Evolutionary conservation across 768 basidiomycete species (phyloP).

Genomic region (Termitomyces bulborhizus): DNA sequence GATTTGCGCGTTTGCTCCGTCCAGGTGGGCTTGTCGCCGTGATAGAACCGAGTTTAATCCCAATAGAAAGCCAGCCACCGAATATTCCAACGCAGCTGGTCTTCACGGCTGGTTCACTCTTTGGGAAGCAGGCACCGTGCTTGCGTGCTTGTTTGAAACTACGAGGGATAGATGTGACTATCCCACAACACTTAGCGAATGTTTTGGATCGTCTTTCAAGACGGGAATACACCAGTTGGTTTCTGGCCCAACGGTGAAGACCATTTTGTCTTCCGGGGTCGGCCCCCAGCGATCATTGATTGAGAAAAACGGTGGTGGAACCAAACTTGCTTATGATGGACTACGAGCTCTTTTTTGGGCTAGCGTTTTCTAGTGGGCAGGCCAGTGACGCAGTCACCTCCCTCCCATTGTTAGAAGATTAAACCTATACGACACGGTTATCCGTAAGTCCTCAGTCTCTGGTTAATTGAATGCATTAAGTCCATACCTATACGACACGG

Average conservation of each 20-base stretch:
- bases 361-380: no score
- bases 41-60: slow-evolving; percentile 55
- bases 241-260: neutral
- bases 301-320: neutral
- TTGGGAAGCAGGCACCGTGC: slow-evolving; percentile 46
- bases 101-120: slow-evolving; percentile 55
- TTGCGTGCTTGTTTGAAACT: slow-evolving; percentile 40
- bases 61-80: slow-evolving; percentile 34
- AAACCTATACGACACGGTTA: no score
- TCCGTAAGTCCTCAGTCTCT: no score
- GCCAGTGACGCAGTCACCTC: no score
- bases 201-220: slow-evolving; percentile 17
- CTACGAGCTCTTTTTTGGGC: neutral
- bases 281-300: neutral
- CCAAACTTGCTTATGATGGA: neutral
- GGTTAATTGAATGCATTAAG: no score
- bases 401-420: no score
- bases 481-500: no score
- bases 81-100: slow-evolving; percentile 20
- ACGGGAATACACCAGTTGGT: neutral
- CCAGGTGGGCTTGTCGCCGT: slow-evolving; percentile 67
- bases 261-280: no score
- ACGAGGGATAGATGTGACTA: slow-evolving; percentile 49
- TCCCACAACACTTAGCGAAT: slow-evolving; percentile 49
- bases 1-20: slow-evolving; percentile 60